Conservation (phyloP, 140 eudicot species). For the Erigeron philadelphicus region DNA sequence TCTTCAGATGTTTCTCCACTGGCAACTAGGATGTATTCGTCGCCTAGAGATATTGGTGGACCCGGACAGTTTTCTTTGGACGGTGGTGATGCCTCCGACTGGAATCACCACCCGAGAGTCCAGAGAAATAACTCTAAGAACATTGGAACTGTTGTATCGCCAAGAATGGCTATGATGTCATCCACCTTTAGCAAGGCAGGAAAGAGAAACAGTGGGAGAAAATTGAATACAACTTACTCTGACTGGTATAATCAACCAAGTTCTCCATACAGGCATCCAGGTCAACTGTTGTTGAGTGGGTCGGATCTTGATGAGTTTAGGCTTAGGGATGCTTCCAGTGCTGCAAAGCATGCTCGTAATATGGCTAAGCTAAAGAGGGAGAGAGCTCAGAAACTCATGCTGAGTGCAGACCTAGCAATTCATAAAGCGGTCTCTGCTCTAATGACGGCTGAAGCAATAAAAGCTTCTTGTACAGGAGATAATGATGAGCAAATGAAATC, state of each 20-base stretch:
- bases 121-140: conserved; percentile 49
- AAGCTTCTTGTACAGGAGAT: conserved; percentile 38
- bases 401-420: conserved; percentile 72
- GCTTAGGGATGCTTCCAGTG: conserved; percentile 76
- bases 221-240: conserved; percentile 29
- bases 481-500: conserved; percentile 8
- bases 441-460: conserved; percentile 82
- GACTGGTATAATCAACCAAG: conserved; percentile 46
- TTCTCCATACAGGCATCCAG: conserved; percentile 28
- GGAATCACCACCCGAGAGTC: conserved; percentile 47
- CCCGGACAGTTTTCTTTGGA: conserved; percentile 41
- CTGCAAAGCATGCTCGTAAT: conserved; percentile 59
- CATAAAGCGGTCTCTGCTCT: conserved; percentile 76
- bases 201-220: conserved; percentile 44
- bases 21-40: conserved; percentile 39
- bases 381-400: conserved; percentile 66
- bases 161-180: conserved; percentile 25
- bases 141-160: conserved; percentile 34
- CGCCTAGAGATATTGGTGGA: conserved; percentile 44
- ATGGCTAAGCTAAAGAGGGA: conserved; percentile 75
- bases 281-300: conserved; percentile 45
- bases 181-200: conserved; percentile 39
- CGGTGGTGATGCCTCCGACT: conserved; percentile 43
- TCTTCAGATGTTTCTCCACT: conserved; percentile 54
- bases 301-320: conserved; percentile 75